phyloP scores from a whole-genome alignment of 2,329 filamentous ascomycete genomes.

The Monilinia fructicola region DNA sequence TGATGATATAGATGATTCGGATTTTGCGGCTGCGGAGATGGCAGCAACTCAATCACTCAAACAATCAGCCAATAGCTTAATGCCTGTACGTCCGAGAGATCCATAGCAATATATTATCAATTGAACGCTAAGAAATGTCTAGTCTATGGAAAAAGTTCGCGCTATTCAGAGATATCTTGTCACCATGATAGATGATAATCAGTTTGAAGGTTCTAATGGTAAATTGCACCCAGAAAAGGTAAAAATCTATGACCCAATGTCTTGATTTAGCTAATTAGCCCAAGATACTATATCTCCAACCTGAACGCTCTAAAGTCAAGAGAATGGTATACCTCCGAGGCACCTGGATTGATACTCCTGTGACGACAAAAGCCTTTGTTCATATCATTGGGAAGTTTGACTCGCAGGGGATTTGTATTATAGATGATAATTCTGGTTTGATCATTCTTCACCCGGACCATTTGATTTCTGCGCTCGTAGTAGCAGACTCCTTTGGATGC shows the following conservation, averaged over 20 bases:
- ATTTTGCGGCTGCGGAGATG: constrained; percentile 74
- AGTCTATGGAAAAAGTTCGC: constrained; percentile 66
- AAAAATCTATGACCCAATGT: constrained; percentile 32
- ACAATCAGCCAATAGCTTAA: constrained; percentile 39
- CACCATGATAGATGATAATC: constrained; percentile 67
- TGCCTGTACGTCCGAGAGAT: constrained; percentile 54
- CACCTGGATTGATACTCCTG: constrained; percentile 82
- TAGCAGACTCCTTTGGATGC: constrained; percentile 95
- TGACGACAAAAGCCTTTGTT: constrained; percentile 71
- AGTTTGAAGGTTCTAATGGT: constrained; percentile 65
- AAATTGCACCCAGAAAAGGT: constrained; percentile 70
- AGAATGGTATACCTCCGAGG: constrained; percentile 76
- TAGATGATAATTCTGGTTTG: constrained; percentile 81
- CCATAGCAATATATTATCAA: constrained; percentile 34
- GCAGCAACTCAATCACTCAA: constrained; percentile 66
- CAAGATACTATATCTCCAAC: constrained; percentile 78
- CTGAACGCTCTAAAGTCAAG: constrained; percentile 66
- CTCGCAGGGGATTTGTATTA: constrained; percentile 67
- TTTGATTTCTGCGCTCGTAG: constrained; percentile 88
- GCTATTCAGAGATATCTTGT: constrained; percentile 86
- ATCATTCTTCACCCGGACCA: constrained; percentile 93
- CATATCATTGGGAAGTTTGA: constrained; percentile 83
- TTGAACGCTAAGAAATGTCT: constrained; percentile 61
- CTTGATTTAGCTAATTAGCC: constrained; percentile 22
- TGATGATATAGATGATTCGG: constrained; percentile 60